A percentile compares a stretch with the other conserved stretches of the same genome.
Conservation (phyloP, 805 yeast genomes). For the Metschnikowia sp. region DNA sequence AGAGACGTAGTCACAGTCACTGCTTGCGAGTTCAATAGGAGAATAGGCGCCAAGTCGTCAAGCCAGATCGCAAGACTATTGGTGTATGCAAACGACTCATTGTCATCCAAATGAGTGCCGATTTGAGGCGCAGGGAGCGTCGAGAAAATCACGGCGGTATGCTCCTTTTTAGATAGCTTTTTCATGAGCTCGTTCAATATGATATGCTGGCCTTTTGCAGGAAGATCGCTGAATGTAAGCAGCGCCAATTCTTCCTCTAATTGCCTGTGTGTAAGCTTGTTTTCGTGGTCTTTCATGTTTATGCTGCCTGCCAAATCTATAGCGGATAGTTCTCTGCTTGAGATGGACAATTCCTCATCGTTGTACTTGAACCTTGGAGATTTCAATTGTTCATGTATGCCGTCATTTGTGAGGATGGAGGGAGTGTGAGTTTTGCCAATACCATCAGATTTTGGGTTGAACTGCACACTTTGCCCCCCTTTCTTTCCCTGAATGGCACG, state of each 20-base stretch:
- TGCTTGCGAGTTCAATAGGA: conserved; percentile 85
- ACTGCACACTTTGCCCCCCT: conserved; percentile 1
- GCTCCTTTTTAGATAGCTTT: conserved; percentile 46
- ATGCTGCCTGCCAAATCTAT: neutral
- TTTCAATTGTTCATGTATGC: conserved; percentile 31
- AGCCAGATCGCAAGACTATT: conserved; percentile 78
- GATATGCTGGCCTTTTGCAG: conserved; percentile 87
- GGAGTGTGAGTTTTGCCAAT: conserved; percentile 23
- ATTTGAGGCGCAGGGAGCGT: conserved; percentile 86
- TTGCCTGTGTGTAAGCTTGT: conserved; percentile 29
- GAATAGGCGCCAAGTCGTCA: conserved; percentile 73
- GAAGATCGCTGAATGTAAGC: conserved; percentile 75
- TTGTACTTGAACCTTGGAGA: conserved; percentile 33
- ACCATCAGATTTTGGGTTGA: conserved; percentile 6
- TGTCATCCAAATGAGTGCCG: conserved; percentile 72
- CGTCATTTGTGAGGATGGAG: conserved; percentile 36
- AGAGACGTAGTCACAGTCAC: conserved; percentile 95
- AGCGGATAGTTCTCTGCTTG: conserved; percentile 1
- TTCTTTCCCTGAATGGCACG: conserved; percentile 4
- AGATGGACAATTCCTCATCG: conserved; percentile 17
- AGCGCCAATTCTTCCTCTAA: conserved; percentile 35
- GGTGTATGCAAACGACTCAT: conserved; percentile 70
- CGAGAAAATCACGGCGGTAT: conserved; percentile 75
- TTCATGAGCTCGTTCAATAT: conserved; percentile 85
- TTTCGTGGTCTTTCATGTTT: neutral